Base-by-base conservation (phyloP, 139 green algal species). In the Micromonas commoda region DNA sequence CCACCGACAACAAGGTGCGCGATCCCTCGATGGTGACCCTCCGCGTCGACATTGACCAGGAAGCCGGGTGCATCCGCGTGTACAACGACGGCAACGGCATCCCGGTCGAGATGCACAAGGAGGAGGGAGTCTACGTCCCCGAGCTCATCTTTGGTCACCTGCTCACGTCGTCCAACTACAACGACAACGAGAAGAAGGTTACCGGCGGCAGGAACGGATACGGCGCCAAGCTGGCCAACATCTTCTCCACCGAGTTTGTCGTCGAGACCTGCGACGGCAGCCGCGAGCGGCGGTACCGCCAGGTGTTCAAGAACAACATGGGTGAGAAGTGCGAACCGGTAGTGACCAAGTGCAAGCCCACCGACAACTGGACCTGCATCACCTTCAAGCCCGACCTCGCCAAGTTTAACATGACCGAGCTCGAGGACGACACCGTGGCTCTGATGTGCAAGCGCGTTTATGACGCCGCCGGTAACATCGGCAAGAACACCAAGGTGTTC, bases 101-200 rank as follows among this genome's bases (percentile, higher is more conserved):
- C 13, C 95, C 96, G 0, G 92, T 99, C 45, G 93, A 99, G 79
- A 87, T 89, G 63, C 85, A 88, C 75, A 83, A 83, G 32, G 93
- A 92, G 65, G 92, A 98, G 86, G 83, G 86, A 0, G 87, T 97
- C 21, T 97, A 98, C 76, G 90, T 99, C 34, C 96, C 96, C 0
- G 93, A 99, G 88, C 86, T 99, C 38, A 98, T 99, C 80, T 99
- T 99, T 77, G 94, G 95, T 24, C 90, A 99, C 80, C 87, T 99
- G 65, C 90, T 99, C 9, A 99, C 96, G 37, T 95, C 89, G 71
- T 96, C 89, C 83, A 99, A 99, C 87, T 99, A 98, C 80, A 86
- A 99, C 75, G 96, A 99, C 85, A 87, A 85, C n/a, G 90, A 98
- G 83, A 93, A 97, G 85, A 99, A 99, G 88, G 91, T 85, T 23